These are phyloP conservation scores for Trapa bicornis DNA, from an alignment of 345 rosid genomes.

Conservation along the genomic window DNA sequence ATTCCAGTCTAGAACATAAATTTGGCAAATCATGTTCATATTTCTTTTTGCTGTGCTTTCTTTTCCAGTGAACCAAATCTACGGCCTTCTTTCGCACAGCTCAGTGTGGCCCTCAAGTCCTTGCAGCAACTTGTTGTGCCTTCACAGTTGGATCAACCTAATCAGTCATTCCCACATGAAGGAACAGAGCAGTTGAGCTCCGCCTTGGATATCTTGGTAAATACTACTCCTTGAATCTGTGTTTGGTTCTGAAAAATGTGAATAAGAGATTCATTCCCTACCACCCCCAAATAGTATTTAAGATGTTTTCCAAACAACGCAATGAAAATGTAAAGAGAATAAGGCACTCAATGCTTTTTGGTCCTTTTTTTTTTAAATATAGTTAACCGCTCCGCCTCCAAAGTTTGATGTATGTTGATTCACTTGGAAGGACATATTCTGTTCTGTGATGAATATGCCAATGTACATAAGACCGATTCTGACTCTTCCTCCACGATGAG, in stretches of 20 bases:
- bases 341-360: neutral
- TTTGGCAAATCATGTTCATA: neutral
- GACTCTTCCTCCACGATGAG: too few relatives aligned
- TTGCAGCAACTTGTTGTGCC: slow-evolving; percentile 66
- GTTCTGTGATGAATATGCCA: too few relatives aligned
- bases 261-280: neutral
- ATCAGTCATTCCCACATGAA: slow-evolving; percentile 26
- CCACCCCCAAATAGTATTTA: neutral
- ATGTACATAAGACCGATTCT: too few relatives aligned
- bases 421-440: too few relatives aligned
- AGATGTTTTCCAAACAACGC: neutral
- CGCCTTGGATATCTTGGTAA: slow-evolving; percentile 42
- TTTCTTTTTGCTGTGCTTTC: neutral
- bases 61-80: slow-evolving; percentile 67
- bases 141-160: slow-evolving; percentile 39
- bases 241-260: neutral
- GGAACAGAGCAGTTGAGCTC: slow-evolving; percentile 27
- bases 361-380: too few relatives aligned
- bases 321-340: neutral
- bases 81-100: slow-evolving; percentile 82
- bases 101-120: slow-evolving; percentile 61
- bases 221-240: slow-evolving; percentile 41
- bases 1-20: neutral
- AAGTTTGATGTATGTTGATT: too few relatives aligned
- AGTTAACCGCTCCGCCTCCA: too few relatives aligned